Evolutionary conservation across 2,329 filamentous ascomycete species (phyloP).

Genomic region (Stagonosporopsis vannaccii): DNA sequence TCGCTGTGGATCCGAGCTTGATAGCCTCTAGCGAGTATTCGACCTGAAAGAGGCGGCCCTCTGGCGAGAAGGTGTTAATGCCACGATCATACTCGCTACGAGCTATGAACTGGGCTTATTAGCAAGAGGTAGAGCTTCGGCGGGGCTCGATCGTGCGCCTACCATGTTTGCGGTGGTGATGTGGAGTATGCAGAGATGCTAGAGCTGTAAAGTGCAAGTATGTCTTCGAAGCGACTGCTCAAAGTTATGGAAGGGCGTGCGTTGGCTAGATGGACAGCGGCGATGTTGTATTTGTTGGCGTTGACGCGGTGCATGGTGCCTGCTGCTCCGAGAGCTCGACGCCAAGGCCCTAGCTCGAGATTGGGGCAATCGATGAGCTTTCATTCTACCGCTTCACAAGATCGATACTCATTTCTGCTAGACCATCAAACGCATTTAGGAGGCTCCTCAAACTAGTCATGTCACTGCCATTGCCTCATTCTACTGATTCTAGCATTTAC

Average conservation of each 20-base stretch:
- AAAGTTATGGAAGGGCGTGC: background rate
- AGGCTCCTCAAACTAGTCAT: background rate
- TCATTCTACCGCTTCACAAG: background rate
- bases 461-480: background rate
- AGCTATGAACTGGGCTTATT: constrained; percentile 81
- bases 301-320: constrained; percentile 19
- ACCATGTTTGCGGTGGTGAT: constrained; percentile 42
- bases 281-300: constrained; percentile 19
- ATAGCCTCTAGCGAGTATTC: constrained; percentile 99
- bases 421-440: background rate
- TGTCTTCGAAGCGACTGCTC: background rate
- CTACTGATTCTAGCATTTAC: background rate
- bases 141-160: constrained; percentile 30
- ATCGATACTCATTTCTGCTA: background rate
- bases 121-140: constrained; percentile 41
- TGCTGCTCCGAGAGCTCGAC: constrained; percentile 11
- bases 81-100: constrained; percentile 99
- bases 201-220: background rate
- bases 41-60: constrained; percentile 99
- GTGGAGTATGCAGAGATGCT: background rate
- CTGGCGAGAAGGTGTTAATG: constrained; percentile 99
- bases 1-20: constrained; percentile 98
- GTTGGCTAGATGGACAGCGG: constrained; percentile 8
- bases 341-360: constrained; percentile 14
- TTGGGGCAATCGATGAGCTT: constrained; percentile 3